These are phyloP conservation scores for Vitis rotundifolia DNA, from an alignment of 164 flowering plant species.

Conservation along the genomic window DNA sequence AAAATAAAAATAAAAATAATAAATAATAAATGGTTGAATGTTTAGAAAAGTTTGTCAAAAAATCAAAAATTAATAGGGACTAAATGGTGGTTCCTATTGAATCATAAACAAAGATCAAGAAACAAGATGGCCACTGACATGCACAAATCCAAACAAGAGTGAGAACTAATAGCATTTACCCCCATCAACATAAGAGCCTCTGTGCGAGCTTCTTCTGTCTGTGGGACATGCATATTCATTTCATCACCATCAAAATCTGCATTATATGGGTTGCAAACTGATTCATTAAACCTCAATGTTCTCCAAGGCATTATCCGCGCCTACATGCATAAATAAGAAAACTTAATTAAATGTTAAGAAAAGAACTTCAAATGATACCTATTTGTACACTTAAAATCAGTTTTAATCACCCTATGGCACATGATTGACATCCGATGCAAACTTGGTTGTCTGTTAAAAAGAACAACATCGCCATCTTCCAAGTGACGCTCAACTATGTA, in stretches of 20 bases:
- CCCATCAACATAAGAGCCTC: conserved; percentile 96
- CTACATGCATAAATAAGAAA: conserved; percentile 34
- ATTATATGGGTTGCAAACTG: conserved; percentile 98
- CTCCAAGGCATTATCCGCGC: conserved; percentile 98
- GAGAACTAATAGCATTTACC: conserved; percentile 36
- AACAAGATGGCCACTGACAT: background rate
- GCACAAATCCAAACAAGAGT: background rate
- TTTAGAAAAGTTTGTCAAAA: too few species aligned
- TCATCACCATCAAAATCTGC: conserved; percentile 99
- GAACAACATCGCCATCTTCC: conserved; percentile 93
- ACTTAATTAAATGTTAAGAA: background rate
- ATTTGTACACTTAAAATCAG: background rate
- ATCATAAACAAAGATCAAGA: background rate
- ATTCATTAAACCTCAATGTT: conserved; percentile 94
- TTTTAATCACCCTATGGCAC: conserved; percentile 80
- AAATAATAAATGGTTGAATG: too few species aligned
- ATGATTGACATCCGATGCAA: conserved; percentile 98
- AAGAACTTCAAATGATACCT: background rate
- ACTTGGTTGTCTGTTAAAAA: conserved; percentile 96
- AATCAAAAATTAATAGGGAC: too few species aligned
- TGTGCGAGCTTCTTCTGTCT: conserved; percentile 97
- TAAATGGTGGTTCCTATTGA: too few species aligned
- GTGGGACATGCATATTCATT: conserved; percentile 99
- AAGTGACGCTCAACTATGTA: conserved; percentile 82
- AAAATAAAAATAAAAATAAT: too few species aligned